Conservation (phyloP, 2,329 filamentous ascomycete species). For the Fusarium zealandicum region DNA sequence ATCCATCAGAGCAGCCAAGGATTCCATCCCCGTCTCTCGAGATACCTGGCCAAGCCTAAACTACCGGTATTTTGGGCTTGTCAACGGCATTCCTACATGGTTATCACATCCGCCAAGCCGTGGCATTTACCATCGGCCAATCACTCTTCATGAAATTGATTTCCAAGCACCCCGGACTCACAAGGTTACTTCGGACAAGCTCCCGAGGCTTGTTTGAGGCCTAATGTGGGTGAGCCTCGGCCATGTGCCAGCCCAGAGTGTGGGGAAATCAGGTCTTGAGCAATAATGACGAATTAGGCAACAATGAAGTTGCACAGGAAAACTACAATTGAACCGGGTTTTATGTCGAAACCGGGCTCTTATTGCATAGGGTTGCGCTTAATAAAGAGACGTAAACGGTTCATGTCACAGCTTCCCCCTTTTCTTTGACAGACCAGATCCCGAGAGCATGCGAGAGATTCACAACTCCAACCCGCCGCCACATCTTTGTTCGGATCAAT, state of each 20-base stretch:
- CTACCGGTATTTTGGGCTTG: background rate
- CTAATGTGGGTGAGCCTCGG: background rate
- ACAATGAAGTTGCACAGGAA: no score
- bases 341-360: no score
- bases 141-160: constrained; percentile 7
- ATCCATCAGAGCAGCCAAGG: background rate
- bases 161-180: constrained; percentile 27
- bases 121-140: constrained; percentile 21
- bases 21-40: background rate
- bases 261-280: background rate
- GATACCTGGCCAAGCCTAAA: background rate
- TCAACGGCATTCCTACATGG: constrained; percentile 25
- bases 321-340: no score
- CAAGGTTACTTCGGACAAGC: constrained; percentile 8
- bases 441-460: no score
- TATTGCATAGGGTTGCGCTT: no score
- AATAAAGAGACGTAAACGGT: no score
- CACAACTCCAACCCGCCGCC: no score
- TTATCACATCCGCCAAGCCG: background rate
- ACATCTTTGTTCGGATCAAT: no score
- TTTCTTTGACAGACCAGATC: no score
- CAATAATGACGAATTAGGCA: no score
- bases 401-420: no score
- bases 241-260: background rate
- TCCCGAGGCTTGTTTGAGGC: background rate